phyloP scores from a whole-genome alignment of 257 asterid species.

The Echium plantagineum region DNA sequence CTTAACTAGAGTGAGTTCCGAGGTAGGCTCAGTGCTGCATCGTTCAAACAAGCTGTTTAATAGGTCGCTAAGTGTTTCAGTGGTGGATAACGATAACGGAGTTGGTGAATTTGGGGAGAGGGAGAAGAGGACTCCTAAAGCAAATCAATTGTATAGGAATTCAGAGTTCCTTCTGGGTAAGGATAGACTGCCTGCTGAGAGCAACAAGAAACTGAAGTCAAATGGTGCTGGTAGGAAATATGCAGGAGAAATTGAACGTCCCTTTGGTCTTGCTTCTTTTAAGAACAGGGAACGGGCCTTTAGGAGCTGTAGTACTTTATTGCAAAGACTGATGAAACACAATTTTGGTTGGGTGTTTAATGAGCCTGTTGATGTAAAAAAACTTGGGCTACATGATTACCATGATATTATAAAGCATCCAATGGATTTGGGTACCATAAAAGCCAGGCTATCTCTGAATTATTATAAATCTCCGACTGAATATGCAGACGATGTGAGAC shows the following conservation, averaged over 20 bases:
- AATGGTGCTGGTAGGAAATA: constrained; percentile 15
- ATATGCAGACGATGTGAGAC: constrained; percentile 18
- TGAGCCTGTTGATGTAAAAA: constrained; percentile 11
- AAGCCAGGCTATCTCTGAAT: constrained; percentile 1
- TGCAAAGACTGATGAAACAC: constrained; percentile 14
- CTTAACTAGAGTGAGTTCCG: constrained; percentile 11
- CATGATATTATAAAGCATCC: constrained; percentile 12
- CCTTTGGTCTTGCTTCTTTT: constrained; percentile 5
- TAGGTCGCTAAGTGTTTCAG: constrained; percentile 7
- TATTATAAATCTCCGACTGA: constrained; percentile 12
- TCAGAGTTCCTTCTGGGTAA: constrained; percentile 15
- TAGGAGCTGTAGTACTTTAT: constrained; percentile 11
- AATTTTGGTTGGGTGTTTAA: constrained; percentile 16
- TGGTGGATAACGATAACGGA: constrained; percentile 12
- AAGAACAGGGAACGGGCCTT: constrained; percentile 8
- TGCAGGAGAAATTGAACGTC: background rate
- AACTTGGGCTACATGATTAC: constrained; percentile 12
- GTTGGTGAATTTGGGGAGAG: constrained; percentile 10
- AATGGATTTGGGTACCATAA: constrained; percentile 14
- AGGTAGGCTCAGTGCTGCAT: constrained; percentile 18
- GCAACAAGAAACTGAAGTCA: constrained; percentile 12
- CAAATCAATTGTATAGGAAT: constrained; percentile 15
- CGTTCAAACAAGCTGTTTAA: constrained; percentile 21
- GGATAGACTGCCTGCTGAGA: constrained; percentile 16
- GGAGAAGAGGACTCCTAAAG: constrained; percentile 19